These are phyloP conservation scores for Capsella rubella DNA, from an alignment of 441 rosid species.

Conservation along the genomic window DNA sequence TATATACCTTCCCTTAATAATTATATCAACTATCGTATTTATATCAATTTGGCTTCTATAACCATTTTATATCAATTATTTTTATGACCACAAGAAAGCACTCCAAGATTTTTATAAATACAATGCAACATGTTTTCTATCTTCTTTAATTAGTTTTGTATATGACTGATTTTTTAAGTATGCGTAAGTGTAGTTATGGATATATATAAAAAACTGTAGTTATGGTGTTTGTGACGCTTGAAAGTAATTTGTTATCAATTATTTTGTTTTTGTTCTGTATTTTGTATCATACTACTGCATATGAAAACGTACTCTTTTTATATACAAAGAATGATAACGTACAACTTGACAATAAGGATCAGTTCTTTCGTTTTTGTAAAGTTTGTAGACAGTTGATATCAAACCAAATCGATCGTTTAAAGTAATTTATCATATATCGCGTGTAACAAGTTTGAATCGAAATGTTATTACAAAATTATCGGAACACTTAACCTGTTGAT, in stretches of 20 bases:
- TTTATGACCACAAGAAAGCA: not conserved
- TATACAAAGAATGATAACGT: not conserved
- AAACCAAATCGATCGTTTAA: slow-evolving; percentile 3
- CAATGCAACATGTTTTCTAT: not conserved
- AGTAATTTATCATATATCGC: not conserved
- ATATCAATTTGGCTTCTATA: slow-evolving; percentile 27
- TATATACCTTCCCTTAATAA: not conserved
- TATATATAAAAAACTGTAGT: not conserved
- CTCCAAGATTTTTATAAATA: not conserved
- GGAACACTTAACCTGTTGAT: not conserved
- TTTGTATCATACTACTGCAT: not conserved
- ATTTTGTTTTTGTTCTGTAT: not conserved
- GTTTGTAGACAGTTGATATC: not conserved
- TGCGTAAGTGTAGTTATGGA: not conserved
- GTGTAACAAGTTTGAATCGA: not conserved
- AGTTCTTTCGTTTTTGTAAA: not conserved
- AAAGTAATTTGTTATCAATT: not conserved
- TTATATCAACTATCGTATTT: slow-evolving; percentile 2
- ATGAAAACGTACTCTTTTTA: not conserved
- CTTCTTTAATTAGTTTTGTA: slow-evolving; percentile 2
- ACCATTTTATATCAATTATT: not conserved
- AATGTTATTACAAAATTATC: not conserved
- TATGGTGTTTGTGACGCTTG: slow-evolving; percentile 1
- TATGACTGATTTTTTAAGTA: not conserved
- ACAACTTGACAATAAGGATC: slow-evolving; percentile 6